Base-by-base conservation (phyloP, 176 grass and related monocot species). In the Thalia dealbata region DNA sequence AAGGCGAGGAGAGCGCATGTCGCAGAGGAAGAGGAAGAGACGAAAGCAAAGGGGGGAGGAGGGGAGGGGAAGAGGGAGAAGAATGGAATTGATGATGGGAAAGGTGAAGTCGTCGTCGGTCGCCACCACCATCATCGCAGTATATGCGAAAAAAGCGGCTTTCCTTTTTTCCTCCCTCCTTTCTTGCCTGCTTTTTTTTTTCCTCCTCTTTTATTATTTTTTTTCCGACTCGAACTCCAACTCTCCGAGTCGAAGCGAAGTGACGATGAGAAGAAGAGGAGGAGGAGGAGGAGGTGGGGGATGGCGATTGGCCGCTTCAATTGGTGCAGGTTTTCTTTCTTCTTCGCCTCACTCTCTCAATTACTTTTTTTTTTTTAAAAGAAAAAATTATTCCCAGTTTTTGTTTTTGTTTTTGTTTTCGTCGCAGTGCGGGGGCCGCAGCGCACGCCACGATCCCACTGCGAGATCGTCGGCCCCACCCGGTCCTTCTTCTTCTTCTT, bases 31-130 rank as follows among this genome's bases (percentile, higher is more conserved):
- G 46, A 22, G 16, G 26, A 10, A 19, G 44, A 52, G 19, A 18
- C 51, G 58, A 70, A 18, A 45, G 28, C 52, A 84, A 56, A 25
- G n/a, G 41, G 24, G 24, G 78, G 63, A 73, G 79, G 78, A 65
- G 71, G 78, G 82, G 85, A 83, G 78, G 52, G 84, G 69, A 69
- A 78, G 86, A 87, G 88, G 75, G 78, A 82, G 51, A 44, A 48
- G 75, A 15, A 12, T 22, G 22, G 29, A 76, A 46, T 42, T 70
- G 69, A 67, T 70, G 69, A 67, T 41, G 77, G 48, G 75, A 78
- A 75, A 84, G 81, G 76, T 76, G 70, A 46, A 71, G 67, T 76
- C 67, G 70, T 74, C 61, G 80, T 76, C 75, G 75, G 79, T 61
- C 84, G 78, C 63, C 74, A 84, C 78, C 80, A 70, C 68, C 78